Evolutionary conservation across 1,139 yeast species (phyloP).

Genomic region (Magnusiomyces fungicola): DNA sequence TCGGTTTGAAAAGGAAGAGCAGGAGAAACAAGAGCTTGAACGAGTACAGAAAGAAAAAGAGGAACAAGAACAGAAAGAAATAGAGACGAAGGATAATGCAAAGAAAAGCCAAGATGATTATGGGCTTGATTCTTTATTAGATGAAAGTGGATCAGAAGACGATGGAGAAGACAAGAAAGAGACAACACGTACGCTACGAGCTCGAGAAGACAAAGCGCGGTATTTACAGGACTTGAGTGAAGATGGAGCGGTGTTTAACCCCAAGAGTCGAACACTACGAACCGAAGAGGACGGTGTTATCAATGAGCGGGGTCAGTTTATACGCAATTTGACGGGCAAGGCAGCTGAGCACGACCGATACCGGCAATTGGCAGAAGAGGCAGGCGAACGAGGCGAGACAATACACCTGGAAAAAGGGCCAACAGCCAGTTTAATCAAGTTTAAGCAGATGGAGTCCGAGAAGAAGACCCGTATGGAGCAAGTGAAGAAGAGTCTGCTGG

Average conservation of each 20-base stretch:
- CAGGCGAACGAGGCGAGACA: conserved; percentile 37
- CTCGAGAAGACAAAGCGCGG: conserved; percentile 47
- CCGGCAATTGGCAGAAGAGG: conserved; percentile 46
- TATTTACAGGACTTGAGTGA: conserved; percentile 40
- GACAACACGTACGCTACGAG: conserved; percentile 34
- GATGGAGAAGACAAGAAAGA: conserved; percentile 14
- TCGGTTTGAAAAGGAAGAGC: conserved; percentile 36
- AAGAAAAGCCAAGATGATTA: not conserved
- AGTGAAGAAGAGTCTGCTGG: conserved; percentile 33
- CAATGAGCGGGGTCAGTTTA: conserved; percentile 48
- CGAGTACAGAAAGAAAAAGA: too few relatives aligned
- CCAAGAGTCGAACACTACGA: conserved; percentile 47
- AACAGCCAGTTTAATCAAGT: conserved; percentile 42
- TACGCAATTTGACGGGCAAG: conserved; percentile 45
- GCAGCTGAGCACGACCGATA: conserved; percentile 43
- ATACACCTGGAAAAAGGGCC: conserved; percentile 52
- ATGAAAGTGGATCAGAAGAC: conserved; percentile 18
- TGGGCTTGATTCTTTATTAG: not conserved
- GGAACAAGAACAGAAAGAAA: conserved; percentile 17
- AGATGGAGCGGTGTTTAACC: conserved; percentile 38
- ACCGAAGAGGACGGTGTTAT: conserved; percentile 38
- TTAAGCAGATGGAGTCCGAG: conserved; percentile 35
- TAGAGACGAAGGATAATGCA: not conserved
- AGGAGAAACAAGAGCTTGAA: conserved; percentile 14
- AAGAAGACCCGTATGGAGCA: conserved; percentile 34